These are phyloP conservation scores for Yamadazyma nakazawae DNA, from an alignment of 805 yeast genomes.

Conservation along the genomic window DNA sequence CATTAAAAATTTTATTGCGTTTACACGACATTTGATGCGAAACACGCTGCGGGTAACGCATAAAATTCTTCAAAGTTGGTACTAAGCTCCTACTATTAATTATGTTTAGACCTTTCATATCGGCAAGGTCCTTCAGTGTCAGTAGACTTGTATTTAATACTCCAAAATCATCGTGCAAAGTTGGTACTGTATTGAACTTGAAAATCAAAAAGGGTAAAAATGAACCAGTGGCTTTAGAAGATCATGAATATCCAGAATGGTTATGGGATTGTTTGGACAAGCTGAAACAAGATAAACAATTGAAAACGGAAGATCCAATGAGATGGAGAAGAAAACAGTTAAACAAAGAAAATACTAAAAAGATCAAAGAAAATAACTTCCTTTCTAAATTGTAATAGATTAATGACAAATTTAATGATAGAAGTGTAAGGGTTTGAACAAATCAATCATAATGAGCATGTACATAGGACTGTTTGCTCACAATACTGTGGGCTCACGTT, in stretches of 20 bases:
- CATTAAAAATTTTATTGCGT: constrained; percentile 9
- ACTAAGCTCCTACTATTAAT: background rate
- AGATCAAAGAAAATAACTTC: constrained; percentile 78
- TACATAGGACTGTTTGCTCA: background rate
- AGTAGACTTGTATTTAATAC: background rate
- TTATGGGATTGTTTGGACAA: constrained; percentile 81
- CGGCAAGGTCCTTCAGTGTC: constrained; percentile 3
- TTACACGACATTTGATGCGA: constrained; percentile 4
- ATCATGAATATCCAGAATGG: constrained; percentile 92
- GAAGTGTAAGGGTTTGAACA: background rate
- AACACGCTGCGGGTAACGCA: constrained; percentile 7
- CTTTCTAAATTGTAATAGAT: constrained; percentile 47
- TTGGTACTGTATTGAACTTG: constrained; percentile 71
- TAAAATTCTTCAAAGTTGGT: background rate
- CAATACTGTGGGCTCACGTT: background rate
- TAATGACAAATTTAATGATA: background rate
- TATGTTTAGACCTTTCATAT: constrained; percentile 2
- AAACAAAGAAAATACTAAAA: constrained; percentile 62
- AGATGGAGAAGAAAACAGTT: constrained; percentile 65
- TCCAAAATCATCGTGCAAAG: constrained; percentile 41
- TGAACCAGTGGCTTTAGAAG: constrained; percentile 85
- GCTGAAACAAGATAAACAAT: constrained; percentile 52
- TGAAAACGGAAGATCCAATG: constrained; percentile 59
- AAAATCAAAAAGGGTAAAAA: constrained; percentile 76
- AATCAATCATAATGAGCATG: background rate